Conservation (phyloP, 192 early-diverging fungal genomes). For the Coemansia sp. region DNA sequence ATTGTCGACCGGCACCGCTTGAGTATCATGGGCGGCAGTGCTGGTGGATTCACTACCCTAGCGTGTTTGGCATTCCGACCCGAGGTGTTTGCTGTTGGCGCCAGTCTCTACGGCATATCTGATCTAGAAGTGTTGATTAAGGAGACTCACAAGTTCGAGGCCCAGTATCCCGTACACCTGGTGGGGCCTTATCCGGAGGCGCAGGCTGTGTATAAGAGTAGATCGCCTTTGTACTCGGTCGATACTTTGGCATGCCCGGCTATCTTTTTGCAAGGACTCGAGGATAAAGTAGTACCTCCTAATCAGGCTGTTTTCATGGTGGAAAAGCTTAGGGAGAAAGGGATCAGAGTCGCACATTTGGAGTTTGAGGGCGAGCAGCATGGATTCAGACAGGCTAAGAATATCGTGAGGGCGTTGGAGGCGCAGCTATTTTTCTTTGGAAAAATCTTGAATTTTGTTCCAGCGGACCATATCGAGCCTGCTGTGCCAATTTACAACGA, state of each 20-base stretch:
- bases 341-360: conserved; percentile 63
- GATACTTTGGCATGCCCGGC: conserved; percentile 66
- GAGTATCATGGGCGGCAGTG: conserved; percentile 69
- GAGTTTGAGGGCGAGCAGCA: conserved; percentile 72
- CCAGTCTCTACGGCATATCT: conserved; percentile 73
- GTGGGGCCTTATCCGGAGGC: conserved; percentile 67
- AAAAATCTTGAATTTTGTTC: conserved; percentile 63
- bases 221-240: conserved; percentile 68
- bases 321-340: conserved; percentile 64
- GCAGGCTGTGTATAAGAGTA: conserved; percentile 60
- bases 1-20: conserved; percentile 65
- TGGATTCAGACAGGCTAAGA: conserved; percentile 70
- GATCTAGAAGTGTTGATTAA: conserved; percentile 68
- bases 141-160: conserved; percentile 86
- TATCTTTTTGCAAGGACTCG: conserved; percentile 75
- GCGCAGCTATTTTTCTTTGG: conserved; percentile 74
- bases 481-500: conserved; percentile 35
- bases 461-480: conserved; percentile 57
- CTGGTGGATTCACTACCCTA: conserved; percentile 73
- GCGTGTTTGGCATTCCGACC: conserved; percentile 69
- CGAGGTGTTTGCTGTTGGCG: conserved; percentile 74
- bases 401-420: conserved; percentile 67
- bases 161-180: conserved; percentile 62
- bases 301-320: conserved; percentile 79
- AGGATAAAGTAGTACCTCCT: conserved; percentile 79